Conservation (phyloP, 225 moss, liverwort and hornwort species). For the Ulota crispa region DNA sequence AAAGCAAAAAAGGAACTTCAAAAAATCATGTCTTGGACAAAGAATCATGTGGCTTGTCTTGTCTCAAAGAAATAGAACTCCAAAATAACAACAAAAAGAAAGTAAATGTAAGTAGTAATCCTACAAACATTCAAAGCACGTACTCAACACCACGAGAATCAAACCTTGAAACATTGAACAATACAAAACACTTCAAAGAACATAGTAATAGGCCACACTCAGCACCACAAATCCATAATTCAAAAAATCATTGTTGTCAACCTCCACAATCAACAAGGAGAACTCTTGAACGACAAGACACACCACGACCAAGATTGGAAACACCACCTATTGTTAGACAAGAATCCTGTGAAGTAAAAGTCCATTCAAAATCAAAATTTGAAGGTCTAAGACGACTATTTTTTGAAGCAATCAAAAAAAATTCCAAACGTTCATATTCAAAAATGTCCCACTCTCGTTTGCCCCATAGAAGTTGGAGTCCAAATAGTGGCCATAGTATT, state of each 20-base stretch:
- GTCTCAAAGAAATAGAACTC: conserved; percentile 1
- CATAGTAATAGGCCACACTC: not conserved
- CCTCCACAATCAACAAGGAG: not conserved
- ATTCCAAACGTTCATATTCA: not conserved
- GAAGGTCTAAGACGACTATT: not conserved
- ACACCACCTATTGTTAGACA: not conserved
- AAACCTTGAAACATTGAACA: not conserved
- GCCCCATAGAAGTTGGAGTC: conserved; percentile 5
- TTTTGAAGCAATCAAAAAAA: not conserved
- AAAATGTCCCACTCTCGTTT: not conserved
- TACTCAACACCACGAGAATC: conserved; percentile 30
- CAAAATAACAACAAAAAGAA: not conserved
- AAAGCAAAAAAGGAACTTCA: not conserved
- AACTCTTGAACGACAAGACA: conserved; percentile 18
- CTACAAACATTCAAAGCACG: not conserved
- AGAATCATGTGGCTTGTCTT: conserved; percentile 20
- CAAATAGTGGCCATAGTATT: not conserved
- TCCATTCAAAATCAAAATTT: not conserved
- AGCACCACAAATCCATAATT: conserved; percentile 16
- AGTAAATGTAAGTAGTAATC: not conserved
- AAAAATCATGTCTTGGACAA: not conserved
- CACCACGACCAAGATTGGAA: conserved; percentile 14
- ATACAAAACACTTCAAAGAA: not conserved
- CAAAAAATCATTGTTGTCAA: conserved; percentile 5
- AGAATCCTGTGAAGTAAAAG: not conserved